Conservation (phyloP, 805 yeast genomes). For the Pichia sporocuriosa region DNA sequence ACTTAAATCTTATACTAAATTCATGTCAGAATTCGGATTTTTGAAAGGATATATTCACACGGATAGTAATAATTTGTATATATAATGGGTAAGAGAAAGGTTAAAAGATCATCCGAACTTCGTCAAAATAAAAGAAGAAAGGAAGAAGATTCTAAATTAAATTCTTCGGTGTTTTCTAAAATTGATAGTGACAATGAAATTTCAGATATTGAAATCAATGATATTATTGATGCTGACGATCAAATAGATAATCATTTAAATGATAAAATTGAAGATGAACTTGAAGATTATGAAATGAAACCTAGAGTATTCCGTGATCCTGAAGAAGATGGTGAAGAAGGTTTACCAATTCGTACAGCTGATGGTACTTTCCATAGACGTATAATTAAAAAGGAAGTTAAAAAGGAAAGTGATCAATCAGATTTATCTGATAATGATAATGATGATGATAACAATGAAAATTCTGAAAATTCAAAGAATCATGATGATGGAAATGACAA, state of each 20-base stretch:
- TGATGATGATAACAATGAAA: conserved; percentile 59
- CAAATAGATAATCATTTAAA: conserved; percentile 3
- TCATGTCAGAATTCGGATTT: no score
- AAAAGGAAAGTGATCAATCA: conserved; percentile 13
- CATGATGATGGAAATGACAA: conserved; percentile 58
- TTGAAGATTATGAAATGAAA: conserved; percentile 67
- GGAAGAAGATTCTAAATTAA: conserved; percentile 35
- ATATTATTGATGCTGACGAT: conserved; percentile 8
- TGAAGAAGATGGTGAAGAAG: conserved; percentile 47
- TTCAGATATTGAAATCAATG: conserved; percentile 20
- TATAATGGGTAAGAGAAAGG: conserved; percentile 34
- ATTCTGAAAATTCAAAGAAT: conserved; percentile 26
- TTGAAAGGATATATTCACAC: no score
- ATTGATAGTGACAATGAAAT: conserved; percentile 15
- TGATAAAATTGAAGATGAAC: conserved; percentile 40
- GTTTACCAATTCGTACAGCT: conserved; percentile 68
- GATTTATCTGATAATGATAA: conserved; percentile 9
- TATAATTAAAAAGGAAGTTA: conserved; percentile 26
- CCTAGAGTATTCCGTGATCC: conserved; percentile 53
- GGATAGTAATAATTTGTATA: no score
- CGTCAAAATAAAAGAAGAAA: conserved; percentile 34
- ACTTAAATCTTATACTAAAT: no score
- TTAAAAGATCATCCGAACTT: conserved; percentile 30
- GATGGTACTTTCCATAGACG: conserved; percentile 75
- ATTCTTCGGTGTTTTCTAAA: conserved; percentile 9